phyloP scores from a whole-genome alignment of 805 yeast genomes.

The Yarrowia keelungensis region DNA sequence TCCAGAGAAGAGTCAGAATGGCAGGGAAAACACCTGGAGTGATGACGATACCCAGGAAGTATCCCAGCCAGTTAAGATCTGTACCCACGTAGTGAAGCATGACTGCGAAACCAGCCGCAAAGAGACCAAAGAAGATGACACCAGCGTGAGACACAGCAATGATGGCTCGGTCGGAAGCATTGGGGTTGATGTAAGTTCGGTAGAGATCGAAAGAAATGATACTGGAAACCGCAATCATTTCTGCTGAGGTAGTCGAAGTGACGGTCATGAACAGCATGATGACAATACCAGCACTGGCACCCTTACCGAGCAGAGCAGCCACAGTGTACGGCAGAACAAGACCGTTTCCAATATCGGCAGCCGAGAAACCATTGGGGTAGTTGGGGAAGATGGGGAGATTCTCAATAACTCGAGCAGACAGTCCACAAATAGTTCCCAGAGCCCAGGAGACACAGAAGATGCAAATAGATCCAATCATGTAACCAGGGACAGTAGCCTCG shows the following conservation, averaged over 20 bases:
- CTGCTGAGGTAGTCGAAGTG: slow-evolving; percentile 55
- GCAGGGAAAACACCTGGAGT: slow-evolving; percentile 47
- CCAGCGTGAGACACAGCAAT: slow-evolving; percentile 55
- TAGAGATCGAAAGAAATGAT: slow-evolving; percentile 58
- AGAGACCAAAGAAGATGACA: slow-evolving; percentile 53
- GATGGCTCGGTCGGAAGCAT: slow-evolving; percentile 55
- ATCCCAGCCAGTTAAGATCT: slow-evolving; percentile 73
- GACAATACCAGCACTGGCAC: slow-evolving; percentile 79
- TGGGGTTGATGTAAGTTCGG: slow-evolving; percentile 54
- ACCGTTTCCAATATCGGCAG: slow-evolving; percentile 76
- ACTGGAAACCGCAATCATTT: slow-evolving; percentile 53
- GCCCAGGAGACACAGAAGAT: slow-evolving; percentile 56
- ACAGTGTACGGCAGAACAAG: slow-evolving; percentile 70
- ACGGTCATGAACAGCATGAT: slow-evolving; percentile 53
- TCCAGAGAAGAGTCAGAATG: slow-evolving; percentile 62
- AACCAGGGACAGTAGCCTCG: slow-evolving; percentile 54
- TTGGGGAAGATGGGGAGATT: slow-evolving; percentile 74
- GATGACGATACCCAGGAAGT: slow-evolving; percentile 75
- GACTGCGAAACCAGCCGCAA: slow-evolving; percentile 78
- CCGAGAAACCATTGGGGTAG: slow-evolving; percentile 68
- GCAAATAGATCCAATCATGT: slow-evolving; percentile 56
- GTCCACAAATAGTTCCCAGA: slow-evolving; percentile 50
- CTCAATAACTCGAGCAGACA: slow-evolving; percentile 61
- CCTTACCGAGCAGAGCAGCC: slow-evolving; percentile 77
- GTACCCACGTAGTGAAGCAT: slow-evolving; percentile 82